Percentiles rank a stretch among this genome's conserved stretches.
These are phyloP conservation scores for Sarcomyxa edulis DNA, from an alignment of 768 basidiomycete genomes.

Conservation along the genomic window DNA sequence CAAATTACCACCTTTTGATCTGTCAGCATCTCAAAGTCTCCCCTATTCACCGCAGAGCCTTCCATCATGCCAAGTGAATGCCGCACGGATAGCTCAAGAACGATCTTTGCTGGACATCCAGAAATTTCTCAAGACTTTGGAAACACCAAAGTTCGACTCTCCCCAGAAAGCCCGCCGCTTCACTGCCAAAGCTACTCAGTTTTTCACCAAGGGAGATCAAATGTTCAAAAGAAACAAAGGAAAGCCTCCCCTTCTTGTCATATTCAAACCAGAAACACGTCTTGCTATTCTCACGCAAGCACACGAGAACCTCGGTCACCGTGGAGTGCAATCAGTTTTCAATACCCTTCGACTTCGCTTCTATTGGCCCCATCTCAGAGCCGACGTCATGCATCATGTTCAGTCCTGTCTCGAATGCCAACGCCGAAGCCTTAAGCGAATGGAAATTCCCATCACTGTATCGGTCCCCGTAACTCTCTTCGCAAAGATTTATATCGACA, in stretches of 20 bases:
- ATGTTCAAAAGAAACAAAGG: constrained; percentile 8
- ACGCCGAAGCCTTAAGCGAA: constrained; percentile 5
- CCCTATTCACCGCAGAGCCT: not conserved
- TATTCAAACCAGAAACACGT: constrained; percentile 10
- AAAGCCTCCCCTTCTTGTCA: constrained; percentile 8
- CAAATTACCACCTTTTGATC: not conserved
- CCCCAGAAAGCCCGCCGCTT: constrained; percentile 5
- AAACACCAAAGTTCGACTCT: constrained; percentile 4
- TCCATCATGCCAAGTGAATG: not conserved
- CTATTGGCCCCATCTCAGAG: constrained; percentile 19
- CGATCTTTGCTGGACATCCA: constrained; percentile 4
- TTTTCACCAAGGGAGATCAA: constrained; percentile 7
- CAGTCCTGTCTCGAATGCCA: constrained; percentile 24
- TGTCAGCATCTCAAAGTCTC: not conserved
- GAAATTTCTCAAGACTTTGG: constrained; percentile 10
- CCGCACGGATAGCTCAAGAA: not conserved
- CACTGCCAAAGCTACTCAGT: constrained; percentile 8
- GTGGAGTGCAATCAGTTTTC: constrained; percentile 14
- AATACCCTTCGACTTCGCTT: constrained; percentile 12
- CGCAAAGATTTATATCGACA: constrained; percentile 18
- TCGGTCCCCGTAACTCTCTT: constrained; percentile 11
- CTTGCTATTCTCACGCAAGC: constrained; percentile 10
- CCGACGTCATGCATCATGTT: constrained; percentile 17
- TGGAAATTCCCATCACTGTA: constrained; percentile 13
- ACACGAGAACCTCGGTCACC: constrained; percentile 20